Base-by-base conservation (phyloP, 2,329 filamentous ascomycete species). In the Lachnellula suecica region DNA sequence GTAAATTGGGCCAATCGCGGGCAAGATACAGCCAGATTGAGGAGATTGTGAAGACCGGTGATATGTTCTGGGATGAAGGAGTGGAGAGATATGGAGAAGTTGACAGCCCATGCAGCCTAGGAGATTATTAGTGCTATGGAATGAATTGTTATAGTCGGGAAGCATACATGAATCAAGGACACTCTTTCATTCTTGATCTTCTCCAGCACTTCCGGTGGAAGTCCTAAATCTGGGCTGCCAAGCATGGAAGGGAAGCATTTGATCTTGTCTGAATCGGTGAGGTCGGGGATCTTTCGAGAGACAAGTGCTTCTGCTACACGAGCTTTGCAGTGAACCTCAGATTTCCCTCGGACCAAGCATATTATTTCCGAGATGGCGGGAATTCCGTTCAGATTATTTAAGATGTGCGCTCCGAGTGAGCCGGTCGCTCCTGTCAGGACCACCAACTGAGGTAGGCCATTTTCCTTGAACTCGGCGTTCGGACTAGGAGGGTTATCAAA, bases 81-180 rank as follows among this genome's bases (percentile, higher is more conserved):
- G 35, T 67, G 68, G 1, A 87, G 70, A 4, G 76, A 74, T 48
- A 83, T 71, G 23, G 76, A 78, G 70, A 87, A 87, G 66, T 87
- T 86, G 17, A 87, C 84, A 2, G 78, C 74, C 84, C 84, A 87
- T 19, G 83, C 83, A 20, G 60, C 57, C 63, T 65, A 42, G n/a
- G n/a, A n/a, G n/a, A n/a, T n/a, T n/a, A n/a, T n/a, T n/a, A n/a
- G n/a, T n/a, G n/a, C n/a, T n/a, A n/a, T n/a, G n/a, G n/a, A n/a
- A n/a, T n/a, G 10, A 24, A n/a, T 23, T n/a, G 8, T 41, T 42
- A 3, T 29, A n/a, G 5, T 27, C 23, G 23, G 6, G 40, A 9
- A 22, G 7, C 10, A 37, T 31, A 83, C 73, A 63, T 87, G 83
- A 49, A 88, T 76, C 17, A 89, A 71, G 2, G 75, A 65, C 1